These are phyloP conservation scores for Cordyceps javanica DNA, from an alignment of 2,329 filamentous ascomycete genomes.

Conservation along the genomic window DNA sequence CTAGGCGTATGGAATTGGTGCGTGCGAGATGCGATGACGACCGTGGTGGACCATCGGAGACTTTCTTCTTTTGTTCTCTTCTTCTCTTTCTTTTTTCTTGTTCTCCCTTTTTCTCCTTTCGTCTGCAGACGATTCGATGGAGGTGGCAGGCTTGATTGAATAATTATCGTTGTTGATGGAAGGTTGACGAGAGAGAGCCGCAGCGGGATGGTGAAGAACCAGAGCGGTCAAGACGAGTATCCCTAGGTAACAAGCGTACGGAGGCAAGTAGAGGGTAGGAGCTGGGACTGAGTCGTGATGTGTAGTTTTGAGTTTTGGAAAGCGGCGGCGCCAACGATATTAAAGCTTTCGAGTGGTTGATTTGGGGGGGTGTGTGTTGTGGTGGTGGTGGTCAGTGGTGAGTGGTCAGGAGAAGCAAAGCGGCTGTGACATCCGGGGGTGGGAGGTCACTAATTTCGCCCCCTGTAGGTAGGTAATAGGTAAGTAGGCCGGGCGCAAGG, in stretches of 20 bases:
- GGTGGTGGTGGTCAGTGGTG: no score
- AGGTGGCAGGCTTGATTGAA: neutral
- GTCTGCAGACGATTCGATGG: neutral
- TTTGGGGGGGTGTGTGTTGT: no score
- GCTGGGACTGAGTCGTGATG: neutral
- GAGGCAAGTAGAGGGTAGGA: neutral
- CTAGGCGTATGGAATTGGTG: slow-evolving; percentile 17
- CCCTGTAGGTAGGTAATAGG: no score
- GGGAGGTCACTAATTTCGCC: neutral
- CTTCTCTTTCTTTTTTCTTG: no score
- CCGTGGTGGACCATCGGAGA: slow-evolving; percentile 29
- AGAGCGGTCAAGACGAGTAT: neutral
- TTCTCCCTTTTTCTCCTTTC: no score
- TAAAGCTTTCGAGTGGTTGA: slow-evolving; percentile 4
- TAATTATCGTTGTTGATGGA: neutral
- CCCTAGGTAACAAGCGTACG: no score
- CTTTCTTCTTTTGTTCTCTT: no score
- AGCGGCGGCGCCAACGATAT: slow-evolving; percentile 3
- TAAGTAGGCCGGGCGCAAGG: no score
- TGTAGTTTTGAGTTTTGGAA: slow-evolving; percentile 1
- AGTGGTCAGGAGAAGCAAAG: neutral
- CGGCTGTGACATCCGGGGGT: neutral
- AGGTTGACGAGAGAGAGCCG: neutral
- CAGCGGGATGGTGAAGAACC: neutral
- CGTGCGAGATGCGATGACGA: slow-evolving; percentile 21